Evolutionary conservation across 768 basidiomycete species (phyloP).

Genomic region (Termitomyces sp.): DNA sequence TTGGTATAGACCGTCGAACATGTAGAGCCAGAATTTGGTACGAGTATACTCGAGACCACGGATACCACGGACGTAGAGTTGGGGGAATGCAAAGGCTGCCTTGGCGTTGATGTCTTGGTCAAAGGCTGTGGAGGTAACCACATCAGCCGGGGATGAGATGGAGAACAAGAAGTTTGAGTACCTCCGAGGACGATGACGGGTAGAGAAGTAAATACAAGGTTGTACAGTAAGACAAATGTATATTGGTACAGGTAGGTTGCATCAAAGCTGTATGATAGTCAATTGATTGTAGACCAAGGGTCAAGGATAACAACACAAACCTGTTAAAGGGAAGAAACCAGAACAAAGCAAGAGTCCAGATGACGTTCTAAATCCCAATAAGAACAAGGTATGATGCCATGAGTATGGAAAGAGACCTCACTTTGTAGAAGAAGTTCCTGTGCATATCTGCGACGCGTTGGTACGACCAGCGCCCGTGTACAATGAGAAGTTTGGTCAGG

Average conservation of each 20-base stretch:
- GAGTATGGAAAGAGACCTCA: slow-evolving; percentile 23
- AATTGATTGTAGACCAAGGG: slow-evolving; percentile 7
- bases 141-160: slow-evolving; percentile 9
- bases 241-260: slow-evolving; percentile 94
- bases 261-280: slow-evolving; percentile 61
- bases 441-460: slow-evolving; percentile 96
- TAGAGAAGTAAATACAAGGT: slow-evolving; percentile 88
- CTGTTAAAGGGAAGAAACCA: slow-evolving; percentile 90
- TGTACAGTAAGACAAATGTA: slow-evolving; percentile 89
- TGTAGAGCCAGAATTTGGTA: slow-evolving; percentile 89
- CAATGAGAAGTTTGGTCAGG: slow-evolving; percentile 84
- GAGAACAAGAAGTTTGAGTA: slow-evolving; percentile 21
- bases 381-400: background rate
- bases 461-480: slow-evolving; percentile 97
- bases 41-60: slow-evolving; percentile 91
- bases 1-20: slow-evolving; percentile 93
- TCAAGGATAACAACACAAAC: slow-evolving; percentile 32
- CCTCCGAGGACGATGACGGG: slow-evolving; percentile 90
- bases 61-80: slow-evolving; percentile 94
- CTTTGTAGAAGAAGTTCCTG: slow-evolving; percentile 98
- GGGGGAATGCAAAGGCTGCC: slow-evolving; percentile 88
- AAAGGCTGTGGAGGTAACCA: slow-evolving; percentile 50
- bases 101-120: slow-evolving; percentile 93
- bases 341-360: slow-evolving; percentile 92
- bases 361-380: slow-evolving; percentile 57